phyloP scores from a whole-genome alignment of 1,139 yeast species.

The Candida dubliniensis region DNA sequence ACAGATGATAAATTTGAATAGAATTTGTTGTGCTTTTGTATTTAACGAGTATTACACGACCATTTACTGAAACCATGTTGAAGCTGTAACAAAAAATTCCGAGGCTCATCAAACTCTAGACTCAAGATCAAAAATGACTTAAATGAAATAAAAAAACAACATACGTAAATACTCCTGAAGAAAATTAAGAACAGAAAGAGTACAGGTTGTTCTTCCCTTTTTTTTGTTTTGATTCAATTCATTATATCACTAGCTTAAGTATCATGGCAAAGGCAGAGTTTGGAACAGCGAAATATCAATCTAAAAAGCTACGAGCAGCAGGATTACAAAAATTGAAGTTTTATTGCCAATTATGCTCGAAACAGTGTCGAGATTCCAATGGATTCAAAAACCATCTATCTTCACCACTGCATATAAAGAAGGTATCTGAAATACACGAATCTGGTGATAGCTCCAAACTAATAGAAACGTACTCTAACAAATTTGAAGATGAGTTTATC shows the following conservation, averaged over 20 bases:
- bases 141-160: too few species aligned
- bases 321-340: slow-evolving; percentile 84
- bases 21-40: too few species aligned
- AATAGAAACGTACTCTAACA: slow-evolving; percentile 58
- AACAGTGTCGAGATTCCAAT: slow-evolving; percentile 94
- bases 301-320: slow-evolving; percentile 75
- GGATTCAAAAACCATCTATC: slow-evolving; percentile 87
- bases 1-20: too few species aligned
- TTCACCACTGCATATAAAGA: slow-evolving; percentile 72
- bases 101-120: too few species aligned
- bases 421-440: slow-evolving; percentile 42
- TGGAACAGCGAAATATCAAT: slow-evolving; percentile 79
- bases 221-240: neutral
- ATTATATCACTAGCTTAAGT: neutral
- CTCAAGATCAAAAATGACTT: too few species aligned
- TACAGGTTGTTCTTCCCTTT: too few species aligned
- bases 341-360: slow-evolving; percentile 89
- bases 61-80: too few species aligned
- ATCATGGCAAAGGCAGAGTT: slow-evolving; percentile 53
- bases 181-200: neutral
- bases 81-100: too few species aligned
- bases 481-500: slow-evolving; percentile 68
- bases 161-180: too few species aligned
- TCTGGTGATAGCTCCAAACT: slow-evolving; percentile 41
- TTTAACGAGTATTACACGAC: too few species aligned